Percentiles rank a stretch among this genome's conserved stretches.
phyloP scores from a whole-genome alignment of 2,329 filamentous ascomycete species.

The Claviceps sp. region DNA sequence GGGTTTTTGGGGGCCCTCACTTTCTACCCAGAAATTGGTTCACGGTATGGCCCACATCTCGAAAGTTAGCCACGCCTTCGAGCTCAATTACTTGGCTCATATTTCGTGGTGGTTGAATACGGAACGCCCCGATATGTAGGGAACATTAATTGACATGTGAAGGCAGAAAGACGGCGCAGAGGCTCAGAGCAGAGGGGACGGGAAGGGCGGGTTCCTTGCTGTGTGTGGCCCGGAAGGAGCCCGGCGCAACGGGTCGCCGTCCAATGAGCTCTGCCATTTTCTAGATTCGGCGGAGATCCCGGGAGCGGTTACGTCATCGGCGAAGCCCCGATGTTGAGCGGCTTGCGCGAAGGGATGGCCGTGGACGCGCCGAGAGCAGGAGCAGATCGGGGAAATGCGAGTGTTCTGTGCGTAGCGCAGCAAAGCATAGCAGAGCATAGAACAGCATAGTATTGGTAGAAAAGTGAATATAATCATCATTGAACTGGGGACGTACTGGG shows the following conservation, averaged over 20 bases:
- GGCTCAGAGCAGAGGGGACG: not conserved
- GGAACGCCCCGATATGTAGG: not conserved
- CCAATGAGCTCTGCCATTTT: not conserved
- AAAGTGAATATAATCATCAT: too few relatives aligned
- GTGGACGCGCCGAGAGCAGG: not conserved
- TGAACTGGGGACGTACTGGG: too few relatives aligned
- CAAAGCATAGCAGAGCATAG: too few relatives aligned
- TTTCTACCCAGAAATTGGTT: conserved; percentile 44
- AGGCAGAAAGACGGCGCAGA: too few relatives aligned
- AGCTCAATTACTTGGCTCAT: conserved; percentile 9
- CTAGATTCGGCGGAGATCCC: not conserved
- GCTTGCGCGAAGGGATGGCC: not conserved
- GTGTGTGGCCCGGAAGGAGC: not conserved
- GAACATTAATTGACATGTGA: not conserved
- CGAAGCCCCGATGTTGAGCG: not conserved
- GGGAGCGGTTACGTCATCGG: not conserved
- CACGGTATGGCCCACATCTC: conserved; percentile 58
- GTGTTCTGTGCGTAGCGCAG: too few relatives aligned
- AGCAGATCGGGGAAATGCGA: too few relatives aligned
- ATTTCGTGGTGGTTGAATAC: not conserved
- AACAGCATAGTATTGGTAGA: too few relatives aligned
- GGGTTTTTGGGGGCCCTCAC: conserved; percentile 20
- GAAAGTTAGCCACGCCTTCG: conserved; percentile 51
- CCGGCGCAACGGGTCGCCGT: not conserved
- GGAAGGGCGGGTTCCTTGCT: not conserved